phyloP scores from a whole-genome alignment of 805 yeast genomes.

The Torulaspora gathmanii region DNA sequence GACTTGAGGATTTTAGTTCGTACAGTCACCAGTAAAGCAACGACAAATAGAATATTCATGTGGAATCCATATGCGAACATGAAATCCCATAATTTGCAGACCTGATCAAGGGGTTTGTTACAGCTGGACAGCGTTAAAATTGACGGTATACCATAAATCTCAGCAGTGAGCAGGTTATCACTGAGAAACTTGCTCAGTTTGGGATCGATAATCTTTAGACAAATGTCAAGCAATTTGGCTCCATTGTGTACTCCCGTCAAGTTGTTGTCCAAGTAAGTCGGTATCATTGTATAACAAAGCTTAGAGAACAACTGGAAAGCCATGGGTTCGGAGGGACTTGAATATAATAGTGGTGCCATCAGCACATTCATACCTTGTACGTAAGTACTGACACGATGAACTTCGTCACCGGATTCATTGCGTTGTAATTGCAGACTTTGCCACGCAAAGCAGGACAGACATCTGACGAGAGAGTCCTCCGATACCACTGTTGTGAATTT shows the following conservation, averaged over 20 bases:
- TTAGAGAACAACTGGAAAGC: slow-evolving; percentile 69
- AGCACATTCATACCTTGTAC: slow-evolving; percentile 93
- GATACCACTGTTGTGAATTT: slow-evolving; percentile 58
- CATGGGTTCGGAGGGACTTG: slow-evolving; percentile 77
- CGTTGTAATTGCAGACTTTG: slow-evolving; percentile 26
- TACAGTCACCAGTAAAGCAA: slow-evolving; percentile 73
- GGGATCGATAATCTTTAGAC: slow-evolving; percentile 68
- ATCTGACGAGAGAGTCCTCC: slow-evolving; percentile 63
- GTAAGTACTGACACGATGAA: slow-evolving; percentile 39
- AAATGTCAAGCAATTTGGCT: slow-evolving; percentile 61
- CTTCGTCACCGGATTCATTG: slow-evolving; percentile 10
- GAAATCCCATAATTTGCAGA: slow-evolving; percentile 81
- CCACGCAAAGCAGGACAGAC: slow-evolving; percentile 69
- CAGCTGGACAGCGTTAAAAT: slow-evolving; percentile 82
- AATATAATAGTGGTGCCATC: slow-evolving; percentile 75
- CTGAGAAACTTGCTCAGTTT: slow-evolving; percentile 50
- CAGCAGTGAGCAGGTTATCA: slow-evolving; percentile 58
- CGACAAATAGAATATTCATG: slow-evolving; percentile 75
- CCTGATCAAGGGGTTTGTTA: slow-evolving; percentile 76
- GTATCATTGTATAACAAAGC: slow-evolving; percentile 60
- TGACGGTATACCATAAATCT: slow-evolving; percentile 80
- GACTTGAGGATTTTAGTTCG: slow-evolving; percentile 57
- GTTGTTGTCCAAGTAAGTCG: slow-evolving; percentile 71
- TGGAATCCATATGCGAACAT: slow-evolving; percentile 88
- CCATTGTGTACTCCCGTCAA: slow-evolving; percentile 81